phyloP scores from a whole-genome alignment of 805 yeast genomes.

The Saturnispora serradocipensis region DNA sequence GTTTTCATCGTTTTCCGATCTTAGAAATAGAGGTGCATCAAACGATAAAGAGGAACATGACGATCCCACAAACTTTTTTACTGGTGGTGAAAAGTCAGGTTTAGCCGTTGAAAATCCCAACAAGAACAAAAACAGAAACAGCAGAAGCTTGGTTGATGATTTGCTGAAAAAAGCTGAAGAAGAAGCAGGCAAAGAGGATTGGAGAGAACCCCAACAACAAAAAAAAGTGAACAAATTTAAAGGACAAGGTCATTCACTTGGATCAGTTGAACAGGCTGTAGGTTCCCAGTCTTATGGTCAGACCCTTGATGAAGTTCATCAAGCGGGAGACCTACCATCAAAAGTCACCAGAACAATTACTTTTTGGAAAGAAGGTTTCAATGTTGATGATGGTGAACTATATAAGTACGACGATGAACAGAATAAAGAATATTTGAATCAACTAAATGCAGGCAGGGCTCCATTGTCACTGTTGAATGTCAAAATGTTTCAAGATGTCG shows the following conservation, averaged over 20 bases:
- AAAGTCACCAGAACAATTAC: conserved; percentile 76
- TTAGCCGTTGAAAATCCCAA: conserved; percentile 72
- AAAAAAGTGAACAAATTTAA: conserved; percentile 28
- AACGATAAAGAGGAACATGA: conserved; percentile 25
- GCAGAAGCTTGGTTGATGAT: conserved; percentile 41
- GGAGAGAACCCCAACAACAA: conserved; percentile 19
- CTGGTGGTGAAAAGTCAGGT: conserved; percentile 69
- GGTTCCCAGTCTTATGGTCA: conserved; percentile 18
- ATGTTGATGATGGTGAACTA: conserved; percentile 84
- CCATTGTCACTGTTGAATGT: conserved; percentile 79
- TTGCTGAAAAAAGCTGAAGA: conserved; percentile 60
- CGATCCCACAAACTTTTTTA: conserved; percentile 33
- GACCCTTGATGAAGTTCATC: conserved; percentile 22
- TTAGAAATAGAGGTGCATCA: conserved; percentile 24
- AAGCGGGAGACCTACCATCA: conserved; percentile 17
- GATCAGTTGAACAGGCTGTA: conserved; percentile 35
- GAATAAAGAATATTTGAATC: conserved; percentile 69
- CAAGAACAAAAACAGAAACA: conserved; percentile 26
- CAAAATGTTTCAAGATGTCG: conserved; percentile 85
- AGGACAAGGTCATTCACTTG: conserved; percentile 47
- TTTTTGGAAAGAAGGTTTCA: conserved; percentile 95
- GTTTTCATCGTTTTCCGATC: conserved; percentile 27
- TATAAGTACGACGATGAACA: conserved; percentile 86
- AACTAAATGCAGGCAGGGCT: conserved; percentile 83
- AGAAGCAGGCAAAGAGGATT: conserved; percentile 43